phyloP scores from a whole-genome alignment of 371 early-diverging fungal species.

The Mortierella sp. region DNA sequence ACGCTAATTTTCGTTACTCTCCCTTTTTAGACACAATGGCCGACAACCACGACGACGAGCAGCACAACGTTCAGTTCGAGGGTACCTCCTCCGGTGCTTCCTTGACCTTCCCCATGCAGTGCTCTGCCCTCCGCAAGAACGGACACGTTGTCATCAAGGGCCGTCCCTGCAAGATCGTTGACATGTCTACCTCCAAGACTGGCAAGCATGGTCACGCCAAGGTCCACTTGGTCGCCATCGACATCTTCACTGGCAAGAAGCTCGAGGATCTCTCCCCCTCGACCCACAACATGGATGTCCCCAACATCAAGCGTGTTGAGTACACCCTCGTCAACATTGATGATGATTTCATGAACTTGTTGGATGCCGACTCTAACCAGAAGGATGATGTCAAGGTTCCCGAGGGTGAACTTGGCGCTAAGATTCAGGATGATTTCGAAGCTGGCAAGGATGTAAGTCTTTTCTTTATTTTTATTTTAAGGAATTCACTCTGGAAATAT shows the following conservation, averaged over 20 bases:
- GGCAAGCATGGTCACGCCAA: constrained; percentile 99
- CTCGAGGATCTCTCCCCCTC: constrained; percentile 97
- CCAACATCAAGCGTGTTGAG: constrained; percentile 91
- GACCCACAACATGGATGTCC: constrained; percentile 99
- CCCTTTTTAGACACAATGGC: constrained; percentile 55
- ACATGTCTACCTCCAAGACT: constrained; percentile 96
- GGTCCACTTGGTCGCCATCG: constrained; percentile 96
- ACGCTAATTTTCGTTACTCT: too few species aligned
- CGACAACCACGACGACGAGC: constrained; percentile 64
- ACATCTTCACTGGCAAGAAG: constrained; percentile 98
- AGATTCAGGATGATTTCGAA: constrained; percentile 81
- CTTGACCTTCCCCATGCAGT: constrained; percentile 96
- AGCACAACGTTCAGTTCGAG: constrained; percentile 81
- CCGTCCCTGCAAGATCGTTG: constrained; percentile 99
- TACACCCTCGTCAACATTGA: constrained; percentile 91
- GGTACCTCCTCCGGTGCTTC: constrained; percentile 89
- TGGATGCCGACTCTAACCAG: constrained; percentile 80
- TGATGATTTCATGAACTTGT: constrained; percentile 93
- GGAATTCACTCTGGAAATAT: too few species aligned
- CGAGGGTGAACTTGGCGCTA: constrained; percentile 87
- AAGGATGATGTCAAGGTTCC: constrained; percentile 98
- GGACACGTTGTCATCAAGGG: constrained; percentile 98
- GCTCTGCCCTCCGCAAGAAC: constrained; percentile 99
- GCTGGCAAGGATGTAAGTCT: constrained; percentile 74
- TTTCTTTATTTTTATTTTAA: constrained; percentile 9